phyloP scores from a whole-genome alignment of 768 basidiomycete species.

The Russula sp. region DNA sequence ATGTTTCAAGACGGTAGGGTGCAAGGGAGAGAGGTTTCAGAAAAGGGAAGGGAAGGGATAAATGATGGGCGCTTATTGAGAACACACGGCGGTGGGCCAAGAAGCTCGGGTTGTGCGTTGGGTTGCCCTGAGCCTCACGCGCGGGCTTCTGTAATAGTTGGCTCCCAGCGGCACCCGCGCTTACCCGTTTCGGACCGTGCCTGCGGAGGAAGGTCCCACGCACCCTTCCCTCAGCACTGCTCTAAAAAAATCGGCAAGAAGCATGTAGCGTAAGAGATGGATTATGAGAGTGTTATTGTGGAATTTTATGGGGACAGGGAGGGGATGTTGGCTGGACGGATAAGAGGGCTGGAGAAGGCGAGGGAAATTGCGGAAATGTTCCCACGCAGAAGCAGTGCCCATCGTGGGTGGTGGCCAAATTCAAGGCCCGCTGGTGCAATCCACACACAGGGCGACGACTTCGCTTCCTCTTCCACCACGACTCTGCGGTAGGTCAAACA shows the following conservation, averaged over 20 bases:
- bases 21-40: constrained; percentile 5
- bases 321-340: not conserved
- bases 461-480: constrained; percentile 22
- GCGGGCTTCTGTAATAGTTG: constrained; percentile 23
- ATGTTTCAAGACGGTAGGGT: not conserved
- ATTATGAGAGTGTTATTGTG: not conserved
- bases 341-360: constrained; percentile 10
- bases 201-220: constrained; percentile 22
- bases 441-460: constrained; percentile 21
- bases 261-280: not conserved
- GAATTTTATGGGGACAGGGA: not conserved
- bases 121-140: constrained; percentile 21
- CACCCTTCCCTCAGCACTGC: not conserved
- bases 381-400: constrained; percentile 23
- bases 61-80: constrained; percentile 12
- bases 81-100: constrained; percentile 9
- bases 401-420: constrained; percentile 26
- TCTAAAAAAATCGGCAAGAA: constrained; percentile 21
- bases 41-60: constrained; percentile 1
- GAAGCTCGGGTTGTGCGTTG: constrained; percentile 9
- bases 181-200: constrained; percentile 20
- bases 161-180: constrained; percentile 23
- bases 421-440: constrained; percentile 25
- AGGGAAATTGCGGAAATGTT: constrained; percentile 21
- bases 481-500: constrained; percentile 9